phyloP scores from a whole-genome alignment of 176 grass and related monocot species.

The sorghum (Sorghum bicolor) region DNA sequence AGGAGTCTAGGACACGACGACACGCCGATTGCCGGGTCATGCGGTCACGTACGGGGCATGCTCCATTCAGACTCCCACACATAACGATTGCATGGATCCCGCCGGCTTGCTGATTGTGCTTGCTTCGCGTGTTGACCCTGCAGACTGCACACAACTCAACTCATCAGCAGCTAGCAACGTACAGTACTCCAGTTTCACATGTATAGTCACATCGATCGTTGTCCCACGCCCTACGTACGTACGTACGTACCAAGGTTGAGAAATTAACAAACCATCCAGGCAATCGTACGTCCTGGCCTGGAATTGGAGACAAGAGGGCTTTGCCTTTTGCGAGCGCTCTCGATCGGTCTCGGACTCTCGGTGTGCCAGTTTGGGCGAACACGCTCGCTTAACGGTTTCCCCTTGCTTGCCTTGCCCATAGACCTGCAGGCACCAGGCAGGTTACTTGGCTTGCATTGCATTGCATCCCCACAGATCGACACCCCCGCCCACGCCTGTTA shows the following conservation, averaged over 20 bases:
- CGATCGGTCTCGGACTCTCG: no score
- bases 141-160: background rate
- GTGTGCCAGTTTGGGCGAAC: background rate
- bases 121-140: background rate
- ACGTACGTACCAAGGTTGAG: background rate
- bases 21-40: background rate
- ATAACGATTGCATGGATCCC: no score
- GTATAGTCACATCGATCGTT: background rate
- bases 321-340: background rate
- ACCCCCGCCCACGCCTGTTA: background rate
- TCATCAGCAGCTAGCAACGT: background rate
- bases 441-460: constrained; percentile 20
- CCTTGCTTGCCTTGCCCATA: constrained; percentile 51
- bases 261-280: background rate
- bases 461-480: background rate
- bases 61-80: no score
- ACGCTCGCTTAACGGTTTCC: constrained; percentile 40
- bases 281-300: background rate
- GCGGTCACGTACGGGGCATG: background rate
- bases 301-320: background rate
- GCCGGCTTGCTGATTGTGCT: background rate
- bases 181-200: no score
- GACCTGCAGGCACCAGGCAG: no score
- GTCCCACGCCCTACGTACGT: background rate
- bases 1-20: background rate